Conservation (phyloP, 192 early-diverging fungal species). For the Geosiphon pyriformis region DNA sequence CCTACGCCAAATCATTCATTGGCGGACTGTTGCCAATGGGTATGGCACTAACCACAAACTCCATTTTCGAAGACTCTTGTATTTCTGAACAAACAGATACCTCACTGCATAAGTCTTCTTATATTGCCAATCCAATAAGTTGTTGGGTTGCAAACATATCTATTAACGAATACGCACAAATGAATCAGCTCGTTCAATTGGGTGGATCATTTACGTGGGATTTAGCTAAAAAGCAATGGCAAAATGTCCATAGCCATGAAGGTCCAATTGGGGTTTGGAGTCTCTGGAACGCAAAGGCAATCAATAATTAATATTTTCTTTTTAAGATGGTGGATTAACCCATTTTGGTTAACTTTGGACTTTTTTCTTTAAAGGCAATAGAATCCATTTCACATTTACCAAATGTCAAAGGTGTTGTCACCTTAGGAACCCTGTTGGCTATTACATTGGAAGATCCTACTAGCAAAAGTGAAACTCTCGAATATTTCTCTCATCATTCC, state of each 20-base stretch:
- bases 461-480: not conserved
- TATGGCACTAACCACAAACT: constrained; percentile 54
- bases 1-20: constrained; percentile 72
- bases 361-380: constrained; percentile 34
- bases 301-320: constrained; percentile 3
- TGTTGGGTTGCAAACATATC: constrained; percentile 60
- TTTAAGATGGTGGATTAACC: too few relatives aligned
- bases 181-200: constrained; percentile 27
- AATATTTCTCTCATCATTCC: constrained; percentile 27
- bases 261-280: too few relatives aligned
- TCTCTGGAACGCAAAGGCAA: constrained; percentile 46
- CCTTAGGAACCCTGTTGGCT: constrained; percentile 64
- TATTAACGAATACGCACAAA: constrained; percentile 43
- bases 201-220: constrained; percentile 1
- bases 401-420: constrained; percentile 59
- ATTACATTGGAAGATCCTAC: constrained; percentile 48
- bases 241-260: constrained; percentile 25
- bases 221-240: constrained; percentile 29
- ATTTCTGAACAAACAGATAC: constrained; percentile 59
- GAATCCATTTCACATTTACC: constrained; percentile 46
- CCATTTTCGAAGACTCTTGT: constrained; percentile 60
- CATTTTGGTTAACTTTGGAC: too few relatives aligned
- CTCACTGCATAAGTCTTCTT: constrained; percentile 75
- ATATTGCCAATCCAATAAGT: constrained; percentile 77
- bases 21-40: constrained; percentile 69